Percentiles rank a stretch among this genome's conserved stretches.
These are phyloP conservation scores for Penicillium longicatenatum DNA, from an alignment of 495 filamentous ascomycete genomes.

Conservation along the genomic window DNA sequence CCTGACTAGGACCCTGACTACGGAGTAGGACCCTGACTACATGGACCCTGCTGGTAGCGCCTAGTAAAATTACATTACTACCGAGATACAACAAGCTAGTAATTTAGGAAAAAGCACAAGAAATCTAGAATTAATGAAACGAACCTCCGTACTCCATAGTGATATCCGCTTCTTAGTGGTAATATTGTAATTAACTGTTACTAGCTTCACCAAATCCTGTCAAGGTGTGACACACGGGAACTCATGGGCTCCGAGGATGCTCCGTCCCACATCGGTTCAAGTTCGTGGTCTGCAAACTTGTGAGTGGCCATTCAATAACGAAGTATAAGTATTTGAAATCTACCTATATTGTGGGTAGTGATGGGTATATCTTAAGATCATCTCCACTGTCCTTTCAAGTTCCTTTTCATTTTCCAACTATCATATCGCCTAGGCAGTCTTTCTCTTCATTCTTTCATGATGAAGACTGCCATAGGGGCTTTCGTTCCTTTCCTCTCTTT, in stretches of 20 bases:
- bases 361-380: not conserved
- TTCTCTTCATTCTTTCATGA: not conserved
- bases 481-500: not conserved
- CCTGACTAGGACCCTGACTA: conserved; percentile 1
- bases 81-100: not conserved
- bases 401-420: not conserved
- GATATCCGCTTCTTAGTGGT: conserved; percentile 1
- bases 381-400: not conserved
- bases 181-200: not conserved
- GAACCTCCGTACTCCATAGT: not conserved
- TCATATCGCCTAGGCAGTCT: not conserved
- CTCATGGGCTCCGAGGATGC: not conserved
- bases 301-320: not conserved
- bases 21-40: not conserved
- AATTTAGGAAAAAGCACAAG: not conserved
- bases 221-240: conserved; percentile 3
- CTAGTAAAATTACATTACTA: not conserved
- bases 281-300: conserved; percentile 1
- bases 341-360: not conserved
- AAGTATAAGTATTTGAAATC: conserved; percentile 1
- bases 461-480: not conserved
- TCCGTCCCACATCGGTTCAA: conserved; percentile 1
- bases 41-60: not conserved
- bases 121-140: not conserved
- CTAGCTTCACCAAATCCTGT: conserved; percentile 1